Evolutionary conservation across 805 yeast species (phyloP).

Genomic region (Isabelozyma rhagii): DNA sequence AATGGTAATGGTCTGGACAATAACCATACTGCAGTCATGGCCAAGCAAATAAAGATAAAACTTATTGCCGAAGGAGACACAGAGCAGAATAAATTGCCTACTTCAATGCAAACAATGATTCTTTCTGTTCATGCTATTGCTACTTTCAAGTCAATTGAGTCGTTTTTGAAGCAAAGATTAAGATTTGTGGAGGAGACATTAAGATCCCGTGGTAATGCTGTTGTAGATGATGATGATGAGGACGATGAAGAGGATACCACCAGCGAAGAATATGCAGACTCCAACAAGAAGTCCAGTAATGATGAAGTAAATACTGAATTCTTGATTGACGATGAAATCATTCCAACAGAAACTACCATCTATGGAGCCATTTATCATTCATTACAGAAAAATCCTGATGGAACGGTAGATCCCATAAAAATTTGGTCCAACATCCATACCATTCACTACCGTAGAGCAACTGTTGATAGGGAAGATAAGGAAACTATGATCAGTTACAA

Average conservation of each 20-base stretch:
- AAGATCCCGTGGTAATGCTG: neutral
- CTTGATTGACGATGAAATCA: constrained; percentile 49
- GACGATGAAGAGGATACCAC: constrained; percentile 7
- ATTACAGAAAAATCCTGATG: constrained; percentile 35
- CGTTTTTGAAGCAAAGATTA: constrained; percentile 43
- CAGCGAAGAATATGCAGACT: neutral
- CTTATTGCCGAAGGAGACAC: constrained; percentile 26
- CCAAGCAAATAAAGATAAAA: constrained; percentile 65
- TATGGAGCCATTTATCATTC: constrained; percentile 69
- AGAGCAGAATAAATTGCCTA: constrained; percentile 14
- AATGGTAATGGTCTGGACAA: constrained; percentile 10
- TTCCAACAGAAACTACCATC: constrained; percentile 67
- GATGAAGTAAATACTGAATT: constrained; percentile 45
- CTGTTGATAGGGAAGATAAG: constrained; percentile 4
- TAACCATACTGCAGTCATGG: constrained; percentile 56
- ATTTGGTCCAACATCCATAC: constrained; percentile 62
- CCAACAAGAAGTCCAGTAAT: constrained; percentile 3
- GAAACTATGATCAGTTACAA: constrained; percentile 6
- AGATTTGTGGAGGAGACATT: constrained; percentile 22
- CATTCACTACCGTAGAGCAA: constrained; percentile 44
- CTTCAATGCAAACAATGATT: constrained; percentile 28
- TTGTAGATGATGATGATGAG: constrained; percentile 6
- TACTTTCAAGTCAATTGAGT: constrained; percentile 50
- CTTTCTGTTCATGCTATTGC: constrained; percentile 60
- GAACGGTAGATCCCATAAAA: constrained; percentile 41